These are phyloP conservation scores for Senecio squalidus DNA, from an alignment of 140 eudicot species.

Conservation along the genomic window DNA sequence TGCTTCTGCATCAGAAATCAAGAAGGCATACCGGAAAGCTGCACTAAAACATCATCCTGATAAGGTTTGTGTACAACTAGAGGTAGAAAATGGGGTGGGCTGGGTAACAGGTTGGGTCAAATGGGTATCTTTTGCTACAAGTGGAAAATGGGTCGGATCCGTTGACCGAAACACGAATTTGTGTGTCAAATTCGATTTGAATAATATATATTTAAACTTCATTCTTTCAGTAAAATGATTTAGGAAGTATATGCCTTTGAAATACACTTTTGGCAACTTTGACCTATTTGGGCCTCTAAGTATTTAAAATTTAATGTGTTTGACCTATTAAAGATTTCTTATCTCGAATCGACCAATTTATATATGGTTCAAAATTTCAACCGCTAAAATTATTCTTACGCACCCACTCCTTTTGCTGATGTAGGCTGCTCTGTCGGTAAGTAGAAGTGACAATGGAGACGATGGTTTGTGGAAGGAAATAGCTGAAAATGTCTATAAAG, in stretches of 20 bases:
- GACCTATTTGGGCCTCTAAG: neutral
- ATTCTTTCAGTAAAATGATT: neutral
- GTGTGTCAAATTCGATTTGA: neutral
- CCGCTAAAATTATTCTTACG: neutral
- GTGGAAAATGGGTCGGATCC: neutral
- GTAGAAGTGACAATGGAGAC: slow-evolving; percentile 66
- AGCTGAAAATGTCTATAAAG: slow-evolving; percentile 58
- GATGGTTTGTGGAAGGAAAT: slow-evolving; percentile 72
- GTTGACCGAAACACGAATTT: neutral
- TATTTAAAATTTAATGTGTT: neutral
- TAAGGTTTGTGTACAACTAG: slow-evolving; percentile 43
- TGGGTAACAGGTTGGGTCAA: neutral
- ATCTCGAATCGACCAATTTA: neutral
- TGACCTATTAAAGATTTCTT: neutral
- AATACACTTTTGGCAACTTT: neutral
- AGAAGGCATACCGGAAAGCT: slow-evolving; percentile 86
- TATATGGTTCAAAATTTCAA: neutral
- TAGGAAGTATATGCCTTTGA: neutral
- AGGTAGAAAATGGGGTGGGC: neutral
- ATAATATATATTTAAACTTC: neutral
- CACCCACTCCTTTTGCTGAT: slow-evolving; percentile 5
- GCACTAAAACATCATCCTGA: slow-evolving; percentile 87
- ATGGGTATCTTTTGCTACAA: neutral
- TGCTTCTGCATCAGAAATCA: slow-evolving; percentile 64
- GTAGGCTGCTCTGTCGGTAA: slow-evolving; percentile 66